A percentile compares a stretch with the other conserved stretches of the same genome.
Evolutionary conservation across 1,284 basidiomycete species (phyloP).

Genomic region (Sporisorium scitamineum): DNA sequence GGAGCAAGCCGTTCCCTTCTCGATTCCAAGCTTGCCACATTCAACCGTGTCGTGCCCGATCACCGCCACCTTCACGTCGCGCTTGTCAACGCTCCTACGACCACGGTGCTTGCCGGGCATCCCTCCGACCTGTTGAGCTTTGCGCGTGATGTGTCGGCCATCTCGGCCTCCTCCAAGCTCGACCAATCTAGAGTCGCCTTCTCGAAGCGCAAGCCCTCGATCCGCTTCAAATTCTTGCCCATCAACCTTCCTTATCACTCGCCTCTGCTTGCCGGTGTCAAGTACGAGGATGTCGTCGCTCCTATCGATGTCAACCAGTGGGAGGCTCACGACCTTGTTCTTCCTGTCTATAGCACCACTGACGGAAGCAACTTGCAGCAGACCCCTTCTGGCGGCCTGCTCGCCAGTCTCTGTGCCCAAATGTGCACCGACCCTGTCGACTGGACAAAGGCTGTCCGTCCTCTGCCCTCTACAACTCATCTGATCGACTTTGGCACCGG

Average conservation of each 20-base stretch:
- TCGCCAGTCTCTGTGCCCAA: conserved; percentile 72
- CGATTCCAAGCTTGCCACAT: conserved; percentile 82
- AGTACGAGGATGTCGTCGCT: conserved; percentile 72
- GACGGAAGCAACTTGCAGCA: conserved; percentile 56
- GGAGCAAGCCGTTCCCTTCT: conserved; percentile 76
- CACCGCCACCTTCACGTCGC: conserved; percentile 84
- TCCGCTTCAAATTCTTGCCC: conserved; percentile 90
- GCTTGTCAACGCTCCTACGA: conserved; percentile 87
- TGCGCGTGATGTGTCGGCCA: conserved; percentile 86
- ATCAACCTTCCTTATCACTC: conserved; percentile 97
- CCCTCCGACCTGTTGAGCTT: conserved; percentile 89
- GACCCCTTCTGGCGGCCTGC: conserved; percentile 33
- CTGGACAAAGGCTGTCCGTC: conserved; percentile 86
- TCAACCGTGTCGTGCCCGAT: conserved; percentile 81
- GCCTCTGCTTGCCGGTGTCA: conserved; percentile 79
- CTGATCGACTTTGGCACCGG: conserved; percentile 94
- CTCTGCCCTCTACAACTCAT: conserved; percentile 87
- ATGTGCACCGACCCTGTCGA: conserved; percentile 93
- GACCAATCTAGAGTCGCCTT: conserved; percentile 91
- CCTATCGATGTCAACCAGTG: conserved; percentile 74
- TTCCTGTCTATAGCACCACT: conserved; percentile 92
- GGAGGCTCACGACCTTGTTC: conserved; percentile 78
- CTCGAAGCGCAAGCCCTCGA: conserved; percentile 93
- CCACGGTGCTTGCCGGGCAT: conserved; percentile 92
- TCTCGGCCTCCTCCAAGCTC: conserved; percentile 83